These are phyloP conservation scores for Casuarina equisetifolia DNA, from an alignment of 306 rosid genomes.

Conservation along the genomic window DNA sequence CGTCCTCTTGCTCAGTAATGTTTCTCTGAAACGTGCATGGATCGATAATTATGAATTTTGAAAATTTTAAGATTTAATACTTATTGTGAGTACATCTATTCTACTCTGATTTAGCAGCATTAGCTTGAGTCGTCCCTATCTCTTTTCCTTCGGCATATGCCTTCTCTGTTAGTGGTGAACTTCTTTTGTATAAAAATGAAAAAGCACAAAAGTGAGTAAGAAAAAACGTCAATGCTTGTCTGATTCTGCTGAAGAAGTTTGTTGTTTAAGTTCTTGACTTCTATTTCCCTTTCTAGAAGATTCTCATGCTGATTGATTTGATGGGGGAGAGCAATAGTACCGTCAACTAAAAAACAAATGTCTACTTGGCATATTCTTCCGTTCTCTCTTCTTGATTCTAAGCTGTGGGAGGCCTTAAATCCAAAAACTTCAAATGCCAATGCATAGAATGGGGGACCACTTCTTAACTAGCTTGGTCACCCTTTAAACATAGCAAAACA, in stretches of 20 bases:
- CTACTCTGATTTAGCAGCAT: constrained; percentile 31
- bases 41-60: constrained; percentile 32
- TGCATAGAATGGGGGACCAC: constrained; percentile 65
- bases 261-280: constrained; percentile 42
- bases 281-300: constrained; percentile 41
- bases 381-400: constrained; percentile 27
- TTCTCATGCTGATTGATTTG: constrained; percentile 51
- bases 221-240: constrained; percentile 62
- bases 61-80: constrained; percentile 28
- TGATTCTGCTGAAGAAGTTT: constrained; percentile 41
- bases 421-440: constrained; percentile 38
- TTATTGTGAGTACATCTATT: constrained; percentile 33
- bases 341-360: constrained; percentile 33
- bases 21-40: constrained; percentile 53
- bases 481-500: constrained; percentile 29
- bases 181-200: constrained; percentile 42
- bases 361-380: constrained; percentile 34
- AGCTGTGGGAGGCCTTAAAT: constrained; percentile 43
- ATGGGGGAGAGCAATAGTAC: constrained; percentile 39
- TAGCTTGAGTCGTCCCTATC: constrained; percentile 39
- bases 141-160: constrained; percentile 47
- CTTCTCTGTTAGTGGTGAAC: constrained; percentile 36
- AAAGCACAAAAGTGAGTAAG: constrained; percentile 30
- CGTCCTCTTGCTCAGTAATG: constrained; percentile 27
- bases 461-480: constrained; percentile 42